phyloP scores from a whole-genome alignment of 495 filamentous ascomycete genomes.

The Penicillium robsamsonii region DNA sequence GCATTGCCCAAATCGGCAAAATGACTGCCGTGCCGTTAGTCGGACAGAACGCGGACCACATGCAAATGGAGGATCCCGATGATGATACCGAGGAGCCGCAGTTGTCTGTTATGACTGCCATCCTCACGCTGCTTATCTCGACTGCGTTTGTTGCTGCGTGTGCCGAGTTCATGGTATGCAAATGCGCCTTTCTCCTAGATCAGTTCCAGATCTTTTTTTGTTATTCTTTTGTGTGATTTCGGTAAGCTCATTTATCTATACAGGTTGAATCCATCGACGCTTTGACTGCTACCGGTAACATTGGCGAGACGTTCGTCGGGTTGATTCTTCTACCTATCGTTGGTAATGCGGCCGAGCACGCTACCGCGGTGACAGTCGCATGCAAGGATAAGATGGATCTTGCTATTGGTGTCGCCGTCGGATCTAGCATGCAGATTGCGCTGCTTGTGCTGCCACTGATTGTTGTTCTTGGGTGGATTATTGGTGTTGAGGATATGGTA shows the following conservation, averaged over 20 bases:
- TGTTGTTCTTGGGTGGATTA: conserved; percentile 78
- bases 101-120: conserved; percentile 64
- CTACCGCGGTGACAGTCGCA: conserved; percentile 81
- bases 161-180: conserved; percentile 76
- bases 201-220: not conserved
- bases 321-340: conserved; percentile 87
- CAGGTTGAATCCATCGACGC: conserved; percentile 67
- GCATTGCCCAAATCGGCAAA: conserved; percentile 59
- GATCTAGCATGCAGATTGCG: conserved; percentile 85
- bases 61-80: conserved; percentile 45
- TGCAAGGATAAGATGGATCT: conserved; percentile 91
- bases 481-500: conserved; percentile 51
- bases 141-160: conserved; percentile 84
- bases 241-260: not conserved
- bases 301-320: conserved; percentile 77
- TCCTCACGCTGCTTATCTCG: conserved; percentile 65
- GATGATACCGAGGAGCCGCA: conserved; percentile 71
- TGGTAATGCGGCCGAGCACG: conserved; percentile 85
- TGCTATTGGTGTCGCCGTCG: conserved; percentile 79
- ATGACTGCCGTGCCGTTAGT: conserved; percentile 42
- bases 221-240: not conserved
- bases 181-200: not conserved
- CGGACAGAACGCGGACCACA: conserved; percentile 43
- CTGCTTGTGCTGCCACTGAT: conserved; percentile 74
- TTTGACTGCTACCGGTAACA: conserved; percentile 53